Evolutionary conservation across 2,329 filamentous ascomycete species (phyloP), one percentile per base, ranked within the genome.

Genomic region (Venturia asperata): DNA sequence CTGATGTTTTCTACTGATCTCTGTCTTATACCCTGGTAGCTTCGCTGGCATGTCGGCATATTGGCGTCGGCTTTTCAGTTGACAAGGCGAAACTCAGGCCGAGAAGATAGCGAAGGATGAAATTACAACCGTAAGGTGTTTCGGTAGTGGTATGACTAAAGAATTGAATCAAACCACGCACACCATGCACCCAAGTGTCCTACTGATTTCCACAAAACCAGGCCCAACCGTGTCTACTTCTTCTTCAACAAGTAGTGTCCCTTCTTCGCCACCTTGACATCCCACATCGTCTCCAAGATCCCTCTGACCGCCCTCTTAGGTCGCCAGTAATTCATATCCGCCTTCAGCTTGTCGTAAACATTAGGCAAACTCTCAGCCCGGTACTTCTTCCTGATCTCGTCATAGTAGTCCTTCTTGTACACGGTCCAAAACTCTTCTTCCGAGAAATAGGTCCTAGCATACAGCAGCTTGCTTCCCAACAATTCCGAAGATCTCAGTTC

Each of bases 381-480:
- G 70, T 89, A 90, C 70, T 82, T 84, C 34, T 74, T 72, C 24
- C 87, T 76, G 63, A 89, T 74, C 1, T 71, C 73, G 55, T 88
- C 82, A 67, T 90, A 89, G 71, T 83, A 83, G 9, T 75, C 70
- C 49, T 79, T 77, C 70, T 88, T 82, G 67, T 89, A 90, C 63
- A 83, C 79, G 10, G 77, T 73, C 87, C 87, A 89, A 72, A 90
- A 90, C 68, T 90, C 87, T 0, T 83, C 80, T 71, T 87, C 83
- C 3, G 80, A 83, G 72, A 88, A 88, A 73, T 86, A 89, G 0
- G 85, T 84, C 66, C 89, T 86, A 0, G 86, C 86, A 68, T 90
- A 90, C 1, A 90, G 75, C 78, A 85, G 88, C 74, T 89, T 89
- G 78, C 85, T 86, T 7, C 87, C 87, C 2, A 82, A 79, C 9